Conservation (phyloP, 1,284 basidiomycete species). For the Apiotrichum siamense region DNA sequence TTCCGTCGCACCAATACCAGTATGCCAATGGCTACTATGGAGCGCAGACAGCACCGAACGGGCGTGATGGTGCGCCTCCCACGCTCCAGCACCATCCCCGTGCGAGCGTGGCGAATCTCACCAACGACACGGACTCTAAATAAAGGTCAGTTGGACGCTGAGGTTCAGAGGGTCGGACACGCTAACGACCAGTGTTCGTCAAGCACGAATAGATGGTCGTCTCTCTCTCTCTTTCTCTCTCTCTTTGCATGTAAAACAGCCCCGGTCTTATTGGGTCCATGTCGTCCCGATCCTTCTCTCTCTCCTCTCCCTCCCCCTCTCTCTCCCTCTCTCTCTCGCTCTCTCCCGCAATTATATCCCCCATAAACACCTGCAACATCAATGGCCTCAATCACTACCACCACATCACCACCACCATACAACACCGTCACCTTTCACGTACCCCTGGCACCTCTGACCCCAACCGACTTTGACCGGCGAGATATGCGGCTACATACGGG, state of each 20-base stretch:
- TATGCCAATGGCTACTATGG: slow-evolving; percentile 4
- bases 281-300: too few species aligned
- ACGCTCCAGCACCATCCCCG: neutral
- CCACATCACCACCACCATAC: neutral
- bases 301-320: neutral
- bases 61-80: slow-evolving; percentile 1
- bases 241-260: slow-evolving; percentile 3
- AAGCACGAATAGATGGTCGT: slow-evolving; percentile 6
- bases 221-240: neutral
- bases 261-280: neutral
- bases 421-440: neutral
- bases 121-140: neutral
- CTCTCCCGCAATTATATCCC: neutral
- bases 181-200: slow-evolving; percentile 3
- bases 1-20: neutral
- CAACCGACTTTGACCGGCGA: slow-evolving; percentile 1
- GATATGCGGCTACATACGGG: neutral
- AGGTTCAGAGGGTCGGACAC: neutral
- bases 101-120: slow-evolving; percentile 1
- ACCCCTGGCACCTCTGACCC: neutral
- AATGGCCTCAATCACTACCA: neutral
- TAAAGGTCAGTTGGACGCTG: neutral
- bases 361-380: neutral
- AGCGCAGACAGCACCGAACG: neutral
- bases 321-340: neutral